Percentiles rank a stretch among this genome's conserved stretches.
phyloP scores from a whole-genome alignment of 2,329 filamentous ascomycete genomes.

The Pseudocercospora pini-densiflorae region DNA sequence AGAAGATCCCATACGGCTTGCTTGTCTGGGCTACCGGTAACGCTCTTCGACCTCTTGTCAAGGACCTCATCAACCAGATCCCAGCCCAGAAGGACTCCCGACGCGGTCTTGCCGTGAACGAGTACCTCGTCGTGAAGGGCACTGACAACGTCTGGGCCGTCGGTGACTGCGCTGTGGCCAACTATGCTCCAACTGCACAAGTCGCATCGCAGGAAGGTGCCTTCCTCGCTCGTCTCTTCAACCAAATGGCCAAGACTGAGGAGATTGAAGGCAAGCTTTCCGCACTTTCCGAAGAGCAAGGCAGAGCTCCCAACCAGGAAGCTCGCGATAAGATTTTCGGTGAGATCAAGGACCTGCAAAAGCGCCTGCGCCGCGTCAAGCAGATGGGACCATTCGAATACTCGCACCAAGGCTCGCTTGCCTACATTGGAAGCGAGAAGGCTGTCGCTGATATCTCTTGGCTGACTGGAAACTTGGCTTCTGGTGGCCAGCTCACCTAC shows the following conservation, averaged over 20 bases:
- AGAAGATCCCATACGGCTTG: slow-evolving; percentile 89
- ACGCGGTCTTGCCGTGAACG: slow-evolving; percentile 94
- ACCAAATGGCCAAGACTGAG: slow-evolving; percentile 97
- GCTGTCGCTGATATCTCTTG: slow-evolving; percentile 96
- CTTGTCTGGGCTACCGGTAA: slow-evolving; percentile 99
- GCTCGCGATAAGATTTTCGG: slow-evolving; percentile 61
- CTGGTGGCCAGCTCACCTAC: slow-evolving; percentile 86
- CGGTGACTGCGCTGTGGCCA: slow-evolving; percentile 95
- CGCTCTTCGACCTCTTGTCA: slow-evolving; percentile 84
- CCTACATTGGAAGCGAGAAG: slow-evolving; percentile 98
- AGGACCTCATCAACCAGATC: slow-evolving; percentile 89
- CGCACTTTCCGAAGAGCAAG: slow-evolving; percentile 64
- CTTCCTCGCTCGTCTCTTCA: slow-evolving; percentile 95
- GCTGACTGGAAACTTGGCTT: slow-evolving; percentile 95
- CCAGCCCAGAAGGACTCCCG: slow-evolving; percentile 94
- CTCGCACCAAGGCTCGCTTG: slow-evolving; percentile 94
- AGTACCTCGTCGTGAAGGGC: slow-evolving; percentile 98
- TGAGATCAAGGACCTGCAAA: slow-evolving; percentile 86
- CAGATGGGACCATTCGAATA: slow-evolving; percentile 98
- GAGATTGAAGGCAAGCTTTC: slow-evolving; percentile 76
- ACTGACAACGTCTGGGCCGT: slow-evolving; percentile 97
- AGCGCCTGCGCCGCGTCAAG: slow-evolving; percentile 85
- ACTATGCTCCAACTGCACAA: slow-evolving; percentile 97
- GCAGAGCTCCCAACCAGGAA: slow-evolving; percentile 70
- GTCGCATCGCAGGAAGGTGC: slow-evolving; percentile 94